A percentile compares a stretch with the other conserved stretches of the same genome.
Conservation (phyloP, 805 yeast genomes). For the Sugiyamaella mastotermitis region DNA sequence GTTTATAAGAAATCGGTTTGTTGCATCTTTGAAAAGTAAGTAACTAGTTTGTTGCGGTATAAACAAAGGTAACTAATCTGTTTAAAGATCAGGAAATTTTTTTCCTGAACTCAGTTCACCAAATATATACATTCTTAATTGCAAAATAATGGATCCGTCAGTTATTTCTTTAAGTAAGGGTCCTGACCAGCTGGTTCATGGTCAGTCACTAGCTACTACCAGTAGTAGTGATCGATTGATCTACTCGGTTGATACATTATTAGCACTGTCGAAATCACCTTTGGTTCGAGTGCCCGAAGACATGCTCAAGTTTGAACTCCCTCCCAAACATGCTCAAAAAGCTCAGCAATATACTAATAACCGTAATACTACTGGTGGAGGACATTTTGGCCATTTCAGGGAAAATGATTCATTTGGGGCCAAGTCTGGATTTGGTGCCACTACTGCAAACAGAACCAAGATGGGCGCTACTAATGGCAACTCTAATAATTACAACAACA, state of each 20-base stretch:
- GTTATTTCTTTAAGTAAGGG: slow-evolving; percentile 7
- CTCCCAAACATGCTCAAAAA: background rate
- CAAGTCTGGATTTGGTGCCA: slow-evolving; percentile 4
- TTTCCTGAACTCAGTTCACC: too few relatives aligned
- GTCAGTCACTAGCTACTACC: background rate
- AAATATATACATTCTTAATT: background rate
- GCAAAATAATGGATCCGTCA: slow-evolving; percentile 8
- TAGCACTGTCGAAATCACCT: slow-evolving; percentile 16
- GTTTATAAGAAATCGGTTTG: too few relatives aligned
- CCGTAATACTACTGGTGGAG: too few relatives aligned
- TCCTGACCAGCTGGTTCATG: slow-evolving; percentile 1
- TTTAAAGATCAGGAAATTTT: too few relatives aligned
- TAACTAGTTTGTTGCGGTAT: too few relatives aligned
- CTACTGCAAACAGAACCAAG: background rate
- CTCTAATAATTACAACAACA: background rate
- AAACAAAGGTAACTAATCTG: too few relatives aligned
- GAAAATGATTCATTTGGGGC: too few relatives aligned
- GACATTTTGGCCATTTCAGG: too few relatives aligned
- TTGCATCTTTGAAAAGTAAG: too few relatives aligned
- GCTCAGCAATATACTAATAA: too few relatives aligned
- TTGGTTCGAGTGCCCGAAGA: slow-evolving; percentile 13
- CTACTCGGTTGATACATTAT: slow-evolving; percentile 10
- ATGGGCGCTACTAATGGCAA: background rate
- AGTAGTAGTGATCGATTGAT: background rate
- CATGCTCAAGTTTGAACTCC: slow-evolving; percentile 3